A percentile compares a stretch with the other conserved stretches of the same genome.
These are phyloP conservation scores for Fusarium illudens DNA, from an alignment of 2,329 filamentous ascomycete species.

Conservation along the genomic window DNA sequence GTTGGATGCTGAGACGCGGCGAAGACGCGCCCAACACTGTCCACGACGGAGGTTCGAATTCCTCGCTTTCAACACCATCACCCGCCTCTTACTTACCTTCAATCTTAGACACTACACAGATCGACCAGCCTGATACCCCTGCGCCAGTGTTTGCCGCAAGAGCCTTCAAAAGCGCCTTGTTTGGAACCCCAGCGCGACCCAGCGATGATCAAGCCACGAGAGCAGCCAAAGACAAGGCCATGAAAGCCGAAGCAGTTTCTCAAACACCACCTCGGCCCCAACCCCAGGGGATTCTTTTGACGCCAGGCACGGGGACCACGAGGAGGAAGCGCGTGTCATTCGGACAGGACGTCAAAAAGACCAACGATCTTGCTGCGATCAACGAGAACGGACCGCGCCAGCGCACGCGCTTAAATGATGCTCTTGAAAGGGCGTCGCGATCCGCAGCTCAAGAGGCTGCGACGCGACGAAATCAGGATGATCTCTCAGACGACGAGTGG, in stretches of 20 bases:
- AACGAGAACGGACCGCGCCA: constrained; percentile 41
- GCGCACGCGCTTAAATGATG: constrained; percentile 56
- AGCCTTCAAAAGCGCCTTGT: constrained; percentile 70
- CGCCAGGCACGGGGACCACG: constrained; percentile 68
- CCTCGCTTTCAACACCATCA: not conserved
- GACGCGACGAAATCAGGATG: constrained; percentile 19
- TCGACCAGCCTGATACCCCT: constrained; percentile 70
- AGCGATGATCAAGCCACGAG: constrained; percentile 45
- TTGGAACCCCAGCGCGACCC: constrained; percentile 63
- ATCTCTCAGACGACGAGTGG: constrained; percentile 58
- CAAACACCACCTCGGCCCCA: constrained; percentile 58
- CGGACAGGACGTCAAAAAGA: constrained; percentile 63
- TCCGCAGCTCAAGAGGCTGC: constrained; percentile 6
- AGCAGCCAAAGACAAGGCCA: constrained; percentile 37
- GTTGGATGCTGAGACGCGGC: constrained; percentile 64
- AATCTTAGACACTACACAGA: constrained; percentile 53
- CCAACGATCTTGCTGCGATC: constrained; percentile 47
- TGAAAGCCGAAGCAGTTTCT: constrained; percentile 40
- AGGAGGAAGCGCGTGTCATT: constrained; percentile 73
- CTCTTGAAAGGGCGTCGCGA: constrained; percentile 51
- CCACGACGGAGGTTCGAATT: constrained; percentile 43
- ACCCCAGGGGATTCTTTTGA: constrained; percentile 68
- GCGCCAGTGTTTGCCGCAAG: constrained; percentile 73
- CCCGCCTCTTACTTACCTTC: not conserved
- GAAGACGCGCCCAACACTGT: constrained; percentile 49